phyloP scores from a whole-genome alignment of 257 asterid species.

The Solanum tacnaense region DNA sequence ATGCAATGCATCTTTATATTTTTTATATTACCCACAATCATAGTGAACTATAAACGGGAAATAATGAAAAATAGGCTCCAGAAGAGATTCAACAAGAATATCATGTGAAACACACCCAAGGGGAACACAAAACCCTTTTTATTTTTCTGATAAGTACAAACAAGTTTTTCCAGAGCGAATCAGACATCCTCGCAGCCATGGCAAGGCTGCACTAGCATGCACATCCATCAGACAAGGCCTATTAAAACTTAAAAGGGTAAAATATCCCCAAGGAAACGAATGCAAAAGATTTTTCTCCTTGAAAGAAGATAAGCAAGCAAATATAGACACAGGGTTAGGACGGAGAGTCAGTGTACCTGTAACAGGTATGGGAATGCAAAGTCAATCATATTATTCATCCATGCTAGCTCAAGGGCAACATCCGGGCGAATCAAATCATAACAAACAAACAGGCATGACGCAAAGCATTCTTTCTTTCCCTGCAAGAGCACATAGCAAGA shows the following conservation, averaged over 20 bases:
- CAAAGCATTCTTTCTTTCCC: conserved; percentile 99
- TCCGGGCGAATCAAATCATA: conserved; percentile 88
- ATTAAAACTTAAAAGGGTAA: background rate
- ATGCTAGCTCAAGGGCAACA: conserved; percentile 93
- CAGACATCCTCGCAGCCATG: background rate
- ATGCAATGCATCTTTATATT: background rate
- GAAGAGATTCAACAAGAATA: background rate
- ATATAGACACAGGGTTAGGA: background rate
- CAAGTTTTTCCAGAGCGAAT: background rate
- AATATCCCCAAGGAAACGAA: background rate
- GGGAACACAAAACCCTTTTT: background rate
- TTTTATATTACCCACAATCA: background rate
- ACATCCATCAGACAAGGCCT: background rate
- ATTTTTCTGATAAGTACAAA: background rate
- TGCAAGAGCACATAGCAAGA: conserved; percentile 16
- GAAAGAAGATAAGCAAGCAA: background rate
- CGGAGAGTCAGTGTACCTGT: conserved; percentile 46
- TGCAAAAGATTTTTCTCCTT: background rate
- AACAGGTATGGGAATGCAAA: conserved; percentile 93
- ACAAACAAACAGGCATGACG: conserved; percentile 97
- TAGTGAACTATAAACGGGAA: background rate
- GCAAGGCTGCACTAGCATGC: background rate
- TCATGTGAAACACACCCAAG: background rate
- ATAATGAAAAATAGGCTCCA: background rate
- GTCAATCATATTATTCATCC: conserved; percentile 94